Evolutionary conservation across 768 basidiomycete species (phyloP).

Genomic region (Boletus sensibilis): DNA sequence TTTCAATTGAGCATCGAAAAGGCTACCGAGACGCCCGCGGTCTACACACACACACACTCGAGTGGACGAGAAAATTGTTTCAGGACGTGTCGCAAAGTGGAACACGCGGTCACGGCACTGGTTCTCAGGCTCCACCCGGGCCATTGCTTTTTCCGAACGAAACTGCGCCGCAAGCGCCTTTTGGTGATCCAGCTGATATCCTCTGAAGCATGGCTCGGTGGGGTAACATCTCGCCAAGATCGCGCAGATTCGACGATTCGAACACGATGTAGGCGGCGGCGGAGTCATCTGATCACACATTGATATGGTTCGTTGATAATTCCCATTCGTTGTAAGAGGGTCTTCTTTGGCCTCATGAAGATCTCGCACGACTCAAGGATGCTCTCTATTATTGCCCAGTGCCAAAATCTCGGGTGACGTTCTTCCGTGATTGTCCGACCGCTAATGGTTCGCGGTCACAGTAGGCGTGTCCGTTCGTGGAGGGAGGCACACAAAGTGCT

Average conservation of each 20-base stretch:
- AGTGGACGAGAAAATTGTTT: slow-evolving; percentile 7
- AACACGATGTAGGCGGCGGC: neutral
- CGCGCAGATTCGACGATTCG: neutral
- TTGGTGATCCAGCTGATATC: neutral
- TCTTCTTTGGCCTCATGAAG: neutral
- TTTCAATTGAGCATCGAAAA: slow-evolving; percentile 1
- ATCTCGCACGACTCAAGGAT: slow-evolving; percentile 4
- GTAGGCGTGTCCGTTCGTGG: neutral
- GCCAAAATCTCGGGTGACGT: neutral
- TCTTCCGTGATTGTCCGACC: neutral
- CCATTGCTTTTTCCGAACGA: neutral
- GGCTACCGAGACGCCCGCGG: neutral
- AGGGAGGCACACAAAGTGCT: neutral
- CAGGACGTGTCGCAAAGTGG: slow-evolving; percentile 9
- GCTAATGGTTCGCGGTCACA: neutral
- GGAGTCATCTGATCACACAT: neutral
- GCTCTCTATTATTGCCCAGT: neutral
- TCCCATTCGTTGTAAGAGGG: neutral
- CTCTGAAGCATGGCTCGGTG: neutral
- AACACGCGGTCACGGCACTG: slow-evolving; percentile 1
- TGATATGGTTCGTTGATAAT: neutral
- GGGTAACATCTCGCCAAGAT: neutral
- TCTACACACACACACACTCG: neutral
- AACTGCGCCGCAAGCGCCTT: neutral
- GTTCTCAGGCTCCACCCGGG: slow-evolving; percentile 1